These are phyloP conservation scores for Lasiodiplodia gonubiensis DNA, from an alignment of 2,329 filamentous ascomycete genomes.

Conservation along the genomic window DNA sequence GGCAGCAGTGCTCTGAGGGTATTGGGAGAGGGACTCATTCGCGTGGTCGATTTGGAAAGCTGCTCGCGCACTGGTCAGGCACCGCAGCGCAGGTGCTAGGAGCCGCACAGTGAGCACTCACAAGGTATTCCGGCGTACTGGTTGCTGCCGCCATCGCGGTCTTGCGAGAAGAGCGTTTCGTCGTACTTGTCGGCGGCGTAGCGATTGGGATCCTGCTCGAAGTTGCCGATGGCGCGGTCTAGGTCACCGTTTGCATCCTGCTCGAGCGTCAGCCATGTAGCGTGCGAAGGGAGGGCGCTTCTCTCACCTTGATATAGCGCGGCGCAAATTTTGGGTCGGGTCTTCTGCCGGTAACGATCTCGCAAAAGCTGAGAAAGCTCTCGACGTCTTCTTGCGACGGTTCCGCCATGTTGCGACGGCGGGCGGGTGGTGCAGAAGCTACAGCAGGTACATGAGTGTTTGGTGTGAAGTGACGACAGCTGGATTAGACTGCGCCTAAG, in stretches of 20 bases:
- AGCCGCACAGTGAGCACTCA: constrained; percentile 6
- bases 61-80: constrained; percentile 24
- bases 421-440: not conserved
- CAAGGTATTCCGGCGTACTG: constrained; percentile 25
- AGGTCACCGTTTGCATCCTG: constrained; percentile 28
- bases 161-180: constrained; percentile 28
- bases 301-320: constrained; percentile 24
- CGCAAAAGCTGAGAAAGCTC: constrained; percentile 9
- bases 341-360: constrained; percentile 1
- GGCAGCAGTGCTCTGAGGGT: constrained; percentile 28
- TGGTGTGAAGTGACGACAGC: not conserved
- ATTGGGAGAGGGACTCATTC: constrained; percentile 20
- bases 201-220: constrained; percentile 24
- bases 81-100: constrained; percentile 4
- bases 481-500: constrained; percentile 1
- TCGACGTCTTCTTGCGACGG: constrained; percentile 25
- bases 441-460: not conserved
- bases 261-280: constrained; percentile 3
- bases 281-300: not conserved
- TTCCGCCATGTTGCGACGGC: constrained; percentile 23
- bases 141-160: constrained; percentile 27
- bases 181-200: constrained; percentile 28
- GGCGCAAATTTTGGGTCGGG: constrained; percentile 11
- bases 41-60: constrained; percentile 29
- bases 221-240: constrained; percentile 24